Conservation (phyloP, 805 yeast species). For the Wickerhamiella allomyrinae region DNA sequence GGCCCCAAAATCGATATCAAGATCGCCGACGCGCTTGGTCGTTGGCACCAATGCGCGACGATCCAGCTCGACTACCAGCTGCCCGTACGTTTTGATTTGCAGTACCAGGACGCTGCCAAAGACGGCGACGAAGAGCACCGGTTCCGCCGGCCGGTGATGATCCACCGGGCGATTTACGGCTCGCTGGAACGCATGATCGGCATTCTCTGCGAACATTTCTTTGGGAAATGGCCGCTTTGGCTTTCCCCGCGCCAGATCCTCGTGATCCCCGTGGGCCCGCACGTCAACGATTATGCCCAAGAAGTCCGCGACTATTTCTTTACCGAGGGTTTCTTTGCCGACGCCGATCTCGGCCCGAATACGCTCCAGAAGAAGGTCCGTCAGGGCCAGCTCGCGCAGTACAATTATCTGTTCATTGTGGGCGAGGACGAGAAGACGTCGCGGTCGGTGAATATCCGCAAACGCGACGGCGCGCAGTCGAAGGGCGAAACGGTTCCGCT, state of each 20-base stretch:
- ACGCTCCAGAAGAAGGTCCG: slow-evolving; percentile 97
- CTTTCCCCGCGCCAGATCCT: slow-evolving; percentile 96
- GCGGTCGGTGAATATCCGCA: slow-evolving; percentile 81
- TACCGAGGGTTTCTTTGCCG: slow-evolving; percentile 72
- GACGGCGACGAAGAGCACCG: slow-evolving; percentile 28
- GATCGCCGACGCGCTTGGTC: slow-evolving; percentile 83
- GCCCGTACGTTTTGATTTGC: slow-evolving; percentile 84
- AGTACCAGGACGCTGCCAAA: slow-evolving; percentile 42
- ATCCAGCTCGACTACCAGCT: slow-evolving; percentile 97
- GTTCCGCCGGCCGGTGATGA: slow-evolving; percentile 88
- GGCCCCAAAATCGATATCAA: slow-evolving; percentile 97
- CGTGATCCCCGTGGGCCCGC: slow-evolving; percentile 94
- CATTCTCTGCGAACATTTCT: slow-evolving; percentile 91
- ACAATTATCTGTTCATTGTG: slow-evolving; percentile 90
- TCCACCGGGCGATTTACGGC: slow-evolving; percentile 97
- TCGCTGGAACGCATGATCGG: slow-evolving; percentile 99
- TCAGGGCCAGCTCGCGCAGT: slow-evolving; percentile 86
- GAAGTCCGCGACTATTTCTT: slow-evolving; percentile 51
- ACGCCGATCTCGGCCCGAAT: slow-evolving; percentile 86
- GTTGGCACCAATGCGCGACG: slow-evolving; percentile 99
- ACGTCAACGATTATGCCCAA: slow-evolving; percentile 81
- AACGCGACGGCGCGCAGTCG: slow-evolving; percentile 91
- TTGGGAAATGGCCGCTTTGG: slow-evolving; percentile 99
- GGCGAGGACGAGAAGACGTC: slow-evolving; percentile 85
- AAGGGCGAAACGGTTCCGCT: slow-evolving; percentile 68